Conservation (phyloP, 768 basidiomycete species). For the Sporobolomyces phaffii region DNA sequence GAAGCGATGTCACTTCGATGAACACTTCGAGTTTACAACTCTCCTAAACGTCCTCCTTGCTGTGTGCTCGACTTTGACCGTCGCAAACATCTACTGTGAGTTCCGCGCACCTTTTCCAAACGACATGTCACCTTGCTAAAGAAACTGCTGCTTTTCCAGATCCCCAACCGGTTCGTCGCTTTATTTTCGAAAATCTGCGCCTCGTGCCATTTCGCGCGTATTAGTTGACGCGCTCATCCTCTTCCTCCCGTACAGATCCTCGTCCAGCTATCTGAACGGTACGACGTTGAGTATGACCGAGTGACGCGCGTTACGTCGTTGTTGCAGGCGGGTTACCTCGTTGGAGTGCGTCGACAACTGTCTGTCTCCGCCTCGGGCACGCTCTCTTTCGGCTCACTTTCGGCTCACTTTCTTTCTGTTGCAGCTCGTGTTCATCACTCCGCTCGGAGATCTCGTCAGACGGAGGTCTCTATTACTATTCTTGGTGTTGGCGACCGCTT, state of each 20-base stretch:
- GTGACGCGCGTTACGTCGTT: slow-evolving; percentile 9
- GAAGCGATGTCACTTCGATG: slow-evolving; percentile 10
- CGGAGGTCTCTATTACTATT: slow-evolving; percentile 34
- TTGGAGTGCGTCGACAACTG: neutral
- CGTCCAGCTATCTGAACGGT: slow-evolving; percentile 18
- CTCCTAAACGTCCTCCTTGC: slow-evolving; percentile 45
- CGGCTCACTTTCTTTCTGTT: too few relatives aligned
- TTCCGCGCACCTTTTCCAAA: too few relatives aligned
- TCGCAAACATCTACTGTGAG: slow-evolving; percentile 16
- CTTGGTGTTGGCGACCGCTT: slow-evolving; percentile 55
- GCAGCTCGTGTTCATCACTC: slow-evolving; percentile 67
- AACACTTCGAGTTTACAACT: slow-evolving; percentile 40
- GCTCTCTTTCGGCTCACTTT: too few relatives aligned
- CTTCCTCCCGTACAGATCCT: slow-evolving; percentile 44
- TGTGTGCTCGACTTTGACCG: slow-evolving; percentile 42
- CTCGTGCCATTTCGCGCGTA: too few relatives aligned
- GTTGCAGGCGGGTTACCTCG: slow-evolving; percentile 20
- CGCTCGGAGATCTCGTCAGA: slow-evolving; percentile 71
- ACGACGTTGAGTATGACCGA: neutral
- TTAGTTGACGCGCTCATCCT: too few relatives aligned
- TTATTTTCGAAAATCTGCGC: too few relatives aligned
- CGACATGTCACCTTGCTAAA: neutral
- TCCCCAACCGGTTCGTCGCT: neutral
- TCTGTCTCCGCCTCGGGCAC: too few relatives aligned
- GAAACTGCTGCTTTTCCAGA: neutral